Evolutionary conservation across 371 early-diverging fungal species (phyloP).

Genomic region (Chytridiales sp.): DNA sequence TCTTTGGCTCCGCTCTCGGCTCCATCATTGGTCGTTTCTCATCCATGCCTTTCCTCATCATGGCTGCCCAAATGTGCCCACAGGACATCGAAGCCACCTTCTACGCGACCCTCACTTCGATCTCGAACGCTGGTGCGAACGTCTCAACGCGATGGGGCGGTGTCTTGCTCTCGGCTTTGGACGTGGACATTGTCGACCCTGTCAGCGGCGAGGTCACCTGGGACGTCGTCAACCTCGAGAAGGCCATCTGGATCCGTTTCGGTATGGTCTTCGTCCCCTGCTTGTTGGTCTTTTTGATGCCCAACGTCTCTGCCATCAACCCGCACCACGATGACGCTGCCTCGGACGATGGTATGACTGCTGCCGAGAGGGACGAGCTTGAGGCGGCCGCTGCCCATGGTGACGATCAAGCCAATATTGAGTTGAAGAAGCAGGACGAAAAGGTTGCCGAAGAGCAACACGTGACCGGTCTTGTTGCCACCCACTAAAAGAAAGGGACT

Average conservation of each 20-base stretch:
- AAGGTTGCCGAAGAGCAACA: too few relatives aligned
- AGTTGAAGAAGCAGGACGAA: too few relatives aligned
- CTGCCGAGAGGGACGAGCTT: too few relatives aligned
- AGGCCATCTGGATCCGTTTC: slow-evolving; percentile 3
- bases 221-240: slow-evolving; percentile 3
- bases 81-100: slow-evolving; percentile 31
- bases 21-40: slow-evolving; percentile 17
- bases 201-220: too few relatives aligned
- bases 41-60: slow-evolving; percentile 29
- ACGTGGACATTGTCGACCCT: too few relatives aligned
- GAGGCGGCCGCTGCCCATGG: too few relatives aligned
- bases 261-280: slow-evolving; percentile 1
- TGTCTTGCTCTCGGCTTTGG: slow-evolving; percentile 12
- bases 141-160: slow-evolving; percentile 17
- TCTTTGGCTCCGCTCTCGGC: not conserved
- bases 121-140: slow-evolving; percentile 29
- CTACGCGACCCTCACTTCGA: slow-evolving; percentile 24
- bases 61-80: slow-evolving; percentile 31
- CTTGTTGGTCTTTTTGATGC: not conserved
- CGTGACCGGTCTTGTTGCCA: too few relatives aligned
- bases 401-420: too few relatives aligned
- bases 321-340: too few relatives aligned
- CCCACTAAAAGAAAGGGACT: too few relatives aligned
- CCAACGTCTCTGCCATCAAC: slow-evolving; percentile 2
- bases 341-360: too few relatives aligned